Percentiles rank a stretch among this genome's conserved stretches.
These are phyloP conservation scores for Pyropia yezoensis DNA, from an alignment of 23 red algal genomes.

Conservation along the genomic window DNA sequence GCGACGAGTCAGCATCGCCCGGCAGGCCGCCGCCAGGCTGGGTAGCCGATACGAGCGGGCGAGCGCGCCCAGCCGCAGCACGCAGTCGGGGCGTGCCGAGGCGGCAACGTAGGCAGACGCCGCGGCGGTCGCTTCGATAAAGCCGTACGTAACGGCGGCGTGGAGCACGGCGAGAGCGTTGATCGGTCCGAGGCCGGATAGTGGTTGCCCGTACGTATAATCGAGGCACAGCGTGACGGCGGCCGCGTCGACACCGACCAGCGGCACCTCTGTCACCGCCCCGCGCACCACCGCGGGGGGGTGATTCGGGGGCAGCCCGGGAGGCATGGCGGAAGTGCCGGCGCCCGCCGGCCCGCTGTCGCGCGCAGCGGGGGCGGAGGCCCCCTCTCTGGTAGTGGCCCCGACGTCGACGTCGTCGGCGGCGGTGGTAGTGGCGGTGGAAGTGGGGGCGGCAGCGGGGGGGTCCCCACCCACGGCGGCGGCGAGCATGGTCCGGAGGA, in stretches of 20 bases:
- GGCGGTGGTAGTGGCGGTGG: conserved; percentile 28
- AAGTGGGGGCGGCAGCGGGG: conserved; percentile 16
- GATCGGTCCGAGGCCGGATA: conserved; percentile 4
- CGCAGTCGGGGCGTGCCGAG: conserved; percentile 16
- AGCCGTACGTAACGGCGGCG: conserved; percentile 20
- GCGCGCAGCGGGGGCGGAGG: too few species aligned
- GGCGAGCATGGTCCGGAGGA: conserved; percentile 23
- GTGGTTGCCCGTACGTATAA: conserved; percentile 20
- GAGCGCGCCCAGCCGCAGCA: conserved; percentile 27
- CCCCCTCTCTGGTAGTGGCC: neutral
- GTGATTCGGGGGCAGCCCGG: too few species aligned
- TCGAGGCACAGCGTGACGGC: conserved; percentile 16
- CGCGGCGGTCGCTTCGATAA: conserved; percentile 15
- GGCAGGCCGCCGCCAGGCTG: conserved; percentile 21
- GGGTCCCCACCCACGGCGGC: neutral
- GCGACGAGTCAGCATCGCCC: conserved; percentile 10
- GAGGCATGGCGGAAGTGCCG: too few species aligned
- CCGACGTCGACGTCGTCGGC: too few species aligned
- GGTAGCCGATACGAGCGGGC: conserved; percentile 23
- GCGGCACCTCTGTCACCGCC: too few species aligned
- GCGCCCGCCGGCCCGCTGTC: too few species aligned
- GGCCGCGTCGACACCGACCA: neutral
- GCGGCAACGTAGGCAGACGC: conserved; percentile 5
- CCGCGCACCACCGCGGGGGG: too few species aligned
- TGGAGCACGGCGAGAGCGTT: conserved; percentile 27